Conservation (phyloP, 163 green algal species). For the Chlamydomonas reinhardtii region DNA sequence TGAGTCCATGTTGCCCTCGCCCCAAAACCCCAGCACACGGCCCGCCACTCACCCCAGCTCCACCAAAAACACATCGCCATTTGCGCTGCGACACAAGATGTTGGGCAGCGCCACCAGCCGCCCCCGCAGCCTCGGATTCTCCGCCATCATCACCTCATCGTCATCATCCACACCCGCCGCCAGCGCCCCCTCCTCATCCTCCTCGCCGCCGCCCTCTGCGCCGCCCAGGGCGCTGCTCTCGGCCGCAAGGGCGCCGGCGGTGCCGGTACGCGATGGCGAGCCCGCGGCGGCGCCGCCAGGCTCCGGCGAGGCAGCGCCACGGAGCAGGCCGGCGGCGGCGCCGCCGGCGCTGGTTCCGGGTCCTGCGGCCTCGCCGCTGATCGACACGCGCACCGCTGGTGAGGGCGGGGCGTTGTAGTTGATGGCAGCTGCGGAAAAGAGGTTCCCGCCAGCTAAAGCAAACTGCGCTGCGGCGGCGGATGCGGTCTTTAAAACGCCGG, state of each 20-base stretch:
- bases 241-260: not conserved
- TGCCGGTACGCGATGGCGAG: not conserved
- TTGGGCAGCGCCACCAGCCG: constrained; percentile 62
- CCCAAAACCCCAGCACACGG: too few relatives aligned
- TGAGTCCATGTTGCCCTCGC: too few relatives aligned
- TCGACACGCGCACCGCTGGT: not conserved
- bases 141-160: not conserved
- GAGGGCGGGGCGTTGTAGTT: not conserved
- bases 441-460: not conserved
- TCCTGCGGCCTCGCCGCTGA: not conserved
- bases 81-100: constrained; percentile 61
- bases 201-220: not conserved
- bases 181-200: not conserved
- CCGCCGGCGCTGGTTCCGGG: too few relatives aligned
- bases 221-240: not conserved
- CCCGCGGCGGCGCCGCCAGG: too few relatives aligned
- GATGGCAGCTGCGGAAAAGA: constrained; percentile 15
- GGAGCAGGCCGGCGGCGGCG: too few relatives aligned
- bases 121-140: constrained; percentile 12
- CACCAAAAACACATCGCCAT: constrained; percentile 63
- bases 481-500: not conserved
- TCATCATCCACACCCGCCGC: not conserved
- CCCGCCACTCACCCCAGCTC: constrained; percentile 41
- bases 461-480: not conserved
- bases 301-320: too few relatives aligned